These are phyloP conservation scores for Pichia sp. DNA, from an alignment of 1,139 yeast species.

Conservation along the genomic window DNA sequence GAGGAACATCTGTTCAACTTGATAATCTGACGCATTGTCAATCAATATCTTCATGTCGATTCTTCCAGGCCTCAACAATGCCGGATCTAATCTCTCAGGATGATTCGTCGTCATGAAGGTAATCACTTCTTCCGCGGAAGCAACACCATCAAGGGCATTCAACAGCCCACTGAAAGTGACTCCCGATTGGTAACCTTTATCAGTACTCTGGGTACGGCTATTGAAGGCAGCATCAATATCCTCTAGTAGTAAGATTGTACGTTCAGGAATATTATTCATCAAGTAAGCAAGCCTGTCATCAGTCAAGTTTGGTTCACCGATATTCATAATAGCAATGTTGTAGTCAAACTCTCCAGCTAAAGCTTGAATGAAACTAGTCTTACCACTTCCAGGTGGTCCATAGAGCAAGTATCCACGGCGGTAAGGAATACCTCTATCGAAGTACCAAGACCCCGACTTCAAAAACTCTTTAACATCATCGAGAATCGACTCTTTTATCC, in stretches of 20 bases:
- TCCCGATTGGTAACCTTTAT: slow-evolving; percentile 67
- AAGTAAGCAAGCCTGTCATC: slow-evolving; percentile 91
- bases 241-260: slow-evolving; percentile 77
- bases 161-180: slow-evolving; percentile 93
- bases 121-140: slow-evolving; percentile 92
- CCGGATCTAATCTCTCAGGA: slow-evolving; percentile 86
- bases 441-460: slow-evolving; percentile 81
- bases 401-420: slow-evolving; percentile 88
- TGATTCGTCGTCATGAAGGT: slow-evolving; percentile 99
- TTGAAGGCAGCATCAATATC: slow-evolving; percentile 96
- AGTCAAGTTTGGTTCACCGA: slow-evolving; percentile 84
- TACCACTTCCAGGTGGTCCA: slow-evolving; percentile 99
- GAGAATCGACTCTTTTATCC: slow-evolving; percentile 58
- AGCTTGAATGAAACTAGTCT: slow-evolving; percentile 92
- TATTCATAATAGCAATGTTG: slow-evolving; percentile 85
- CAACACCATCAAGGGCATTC: slow-evolving; percentile 97
- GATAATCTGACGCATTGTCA: slow-evolving; percentile 79
- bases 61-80: slow-evolving; percentile 86
- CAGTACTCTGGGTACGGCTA: slow-evolving; percentile 68
- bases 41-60: slow-evolving; percentile 78
- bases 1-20: slow-evolving; percentile 75
- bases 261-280: slow-evolving; percentile 92
- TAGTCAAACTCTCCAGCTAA: slow-evolving; percentile 95
- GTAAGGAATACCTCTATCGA: slow-evolving; percentile 93
- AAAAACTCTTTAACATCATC: slow-evolving; percentile 77